phyloP scores from a whole-genome alignment of 106 monocot species.

The Gastrodia elata region DNA sequence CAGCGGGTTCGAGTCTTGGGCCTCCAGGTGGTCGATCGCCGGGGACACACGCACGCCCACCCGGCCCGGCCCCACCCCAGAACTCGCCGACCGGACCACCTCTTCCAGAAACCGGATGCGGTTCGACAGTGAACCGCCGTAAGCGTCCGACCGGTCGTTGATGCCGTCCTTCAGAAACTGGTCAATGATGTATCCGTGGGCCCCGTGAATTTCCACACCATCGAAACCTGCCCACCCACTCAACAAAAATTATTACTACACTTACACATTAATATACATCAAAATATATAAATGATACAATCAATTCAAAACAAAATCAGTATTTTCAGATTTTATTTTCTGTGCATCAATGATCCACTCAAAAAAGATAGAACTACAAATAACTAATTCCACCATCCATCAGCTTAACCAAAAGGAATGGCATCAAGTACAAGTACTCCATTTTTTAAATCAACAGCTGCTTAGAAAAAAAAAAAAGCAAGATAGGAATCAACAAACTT shows the following conservation, averaged over 20 bases:
- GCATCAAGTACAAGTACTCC: no score
- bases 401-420: no score
- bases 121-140: conserved; percentile 62
- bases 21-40: conserved; percentile 88
- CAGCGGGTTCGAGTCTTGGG: conserved; percentile 60
- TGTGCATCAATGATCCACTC: no score
- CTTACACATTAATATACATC: no score
- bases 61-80: conserved; percentile 47
- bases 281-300: no score
- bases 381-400: no score
- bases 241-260: background rate
- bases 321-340: no score
- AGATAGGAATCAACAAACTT: no score
- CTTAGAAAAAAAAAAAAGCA: no score
- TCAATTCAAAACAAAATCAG: no score
- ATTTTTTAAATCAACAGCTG: no score
- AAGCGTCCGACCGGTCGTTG: conserved; percentile 74
- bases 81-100: conserved; percentile 32
- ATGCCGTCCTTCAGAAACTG: conserved; percentile 96
- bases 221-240: conserved; percentile 45
- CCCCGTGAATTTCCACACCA: conserved; percentile 94
- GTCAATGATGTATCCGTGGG: conserved; percentile 92
- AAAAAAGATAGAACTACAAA: no score
- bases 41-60: conserved; percentile 82
- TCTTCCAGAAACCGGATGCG: conserved; percentile 60